Percentiles rank a stretch among this genome's conserved stretches.
Evolutionary conservation across 2,329 filamentous ascomycete genomes (phyloP).

Genomic region (Clarireedia monteithiana): DNA sequence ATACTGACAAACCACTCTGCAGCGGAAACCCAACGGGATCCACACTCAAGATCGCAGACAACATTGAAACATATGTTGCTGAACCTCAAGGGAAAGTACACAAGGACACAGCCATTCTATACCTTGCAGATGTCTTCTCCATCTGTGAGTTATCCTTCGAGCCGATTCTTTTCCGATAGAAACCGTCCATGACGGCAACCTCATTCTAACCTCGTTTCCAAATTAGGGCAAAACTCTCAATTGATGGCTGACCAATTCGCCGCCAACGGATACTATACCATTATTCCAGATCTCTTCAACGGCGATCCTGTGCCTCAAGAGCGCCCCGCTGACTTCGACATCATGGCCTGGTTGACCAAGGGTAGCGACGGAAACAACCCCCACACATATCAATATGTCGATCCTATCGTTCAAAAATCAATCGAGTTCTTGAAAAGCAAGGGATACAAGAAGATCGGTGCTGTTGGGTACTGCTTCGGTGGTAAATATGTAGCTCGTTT

Average conservation of each 20-base stretch:
- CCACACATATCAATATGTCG: constrained; percentile 24
- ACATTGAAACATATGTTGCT: constrained; percentile 28
- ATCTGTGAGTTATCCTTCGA: constrained; percentile 16
- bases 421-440: constrained; percentile 52
- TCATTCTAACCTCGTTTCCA: too few relatives aligned
- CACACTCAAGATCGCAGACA: constrained; percentile 21
- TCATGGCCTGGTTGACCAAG: constrained; percentile 40
- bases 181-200: too few relatives aligned
- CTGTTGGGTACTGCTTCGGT: constrained; percentile 66
- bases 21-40: constrained; percentile 27
- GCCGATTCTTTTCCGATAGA: too few relatives aligned
- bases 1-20: background rate
- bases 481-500: constrained; percentile 68
- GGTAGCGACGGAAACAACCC: constrained; percentile 27
- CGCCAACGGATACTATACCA: constrained; percentile 44
- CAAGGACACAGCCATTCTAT: constrained; percentile 28
- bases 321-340: constrained; percentile 35
- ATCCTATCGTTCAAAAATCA: constrained; percentile 37
- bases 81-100: constrained; percentile 23
- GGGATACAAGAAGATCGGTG: constrained; percentile 52
- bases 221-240: constrained; percentile 44
- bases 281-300: constrained; percentile 65
- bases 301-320: constrained; percentile 54
- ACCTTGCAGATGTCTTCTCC: constrained; percentile 27
- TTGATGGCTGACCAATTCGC: constrained; percentile 70